Evolutionary conservation across 2,329 filamentous ascomycete species (phyloP), one percentile per base, ranked within the genome.

Genomic region (Penicillium griseofulvum): DNA sequence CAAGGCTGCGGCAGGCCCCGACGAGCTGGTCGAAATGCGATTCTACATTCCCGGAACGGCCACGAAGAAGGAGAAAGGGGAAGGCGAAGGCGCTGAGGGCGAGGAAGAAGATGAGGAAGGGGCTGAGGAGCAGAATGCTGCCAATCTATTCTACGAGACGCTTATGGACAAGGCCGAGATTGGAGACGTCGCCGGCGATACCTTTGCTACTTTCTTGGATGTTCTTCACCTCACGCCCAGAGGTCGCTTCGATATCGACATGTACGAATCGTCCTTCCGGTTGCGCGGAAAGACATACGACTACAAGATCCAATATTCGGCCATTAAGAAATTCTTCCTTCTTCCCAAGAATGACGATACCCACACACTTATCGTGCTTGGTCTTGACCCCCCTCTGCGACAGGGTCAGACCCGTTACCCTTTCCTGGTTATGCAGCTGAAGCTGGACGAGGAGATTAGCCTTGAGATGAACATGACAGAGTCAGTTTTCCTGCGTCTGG

Each of bases 161-260:
- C 82, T 99, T 31, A 96, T 97, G 78, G 92, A 97, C 71, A 97
- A 97, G 82, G 94, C 94, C 29, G 93, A 99, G 78, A 99, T 99
- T 78, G 95, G 94, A 63, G 94, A 99, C 73, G 94, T 96, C 60
- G 94, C 94, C n/a, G 94, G 94, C 63, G 94, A 97, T 76, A 97
- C 94, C 29, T 96, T 94, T 74, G 94, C 94, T 62, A 97, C 93
- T 36, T 99, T 99, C 81, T 80, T 96, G 71, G 94, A 99, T 75
- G 90, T 97, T 58, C 81, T 99, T 50, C 95, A 99, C 79, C 89
- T 99, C 69, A 99, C 94, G 12, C 94, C 94, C 61, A 90, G 94
- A 89, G 95, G 94, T 74, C 93, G 94, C 64, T 99, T 99, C 82
- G 94, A 97, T 74, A 96, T 99, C 78, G 94, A 99, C 75, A 96